A percentile compares a stretch with the other conserved stretches of the same genome.
Evolutionary conservation across 257 asterid species (phyloP).

Genomic region (Ehretia macrophylla): DNA sequence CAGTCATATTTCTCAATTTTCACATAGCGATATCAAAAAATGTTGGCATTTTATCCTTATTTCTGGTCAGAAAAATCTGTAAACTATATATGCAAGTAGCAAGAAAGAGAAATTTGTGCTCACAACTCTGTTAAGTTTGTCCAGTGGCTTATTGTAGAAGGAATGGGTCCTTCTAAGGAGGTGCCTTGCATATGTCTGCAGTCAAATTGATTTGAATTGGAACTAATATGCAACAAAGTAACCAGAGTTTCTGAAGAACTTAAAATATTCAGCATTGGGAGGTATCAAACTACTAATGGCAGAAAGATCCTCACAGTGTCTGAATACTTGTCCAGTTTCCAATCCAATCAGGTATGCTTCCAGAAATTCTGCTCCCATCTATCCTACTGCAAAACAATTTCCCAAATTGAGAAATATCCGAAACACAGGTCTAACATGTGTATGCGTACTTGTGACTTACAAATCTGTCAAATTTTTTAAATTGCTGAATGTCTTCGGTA

Average conservation of each 20-base stretch:
- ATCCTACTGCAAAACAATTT: slow-evolving; percentile 69
- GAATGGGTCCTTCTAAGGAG: slow-evolving; percentile 71
- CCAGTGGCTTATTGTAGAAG: slow-evolving; percentile 44
- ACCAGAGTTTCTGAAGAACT: not conserved
- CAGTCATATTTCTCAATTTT: not conserved
- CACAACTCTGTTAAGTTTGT: slow-evolving; percentile 48
- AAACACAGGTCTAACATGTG: not conserved
- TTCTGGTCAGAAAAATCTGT: not conserved
- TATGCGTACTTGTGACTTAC: slow-evolving; percentile 45
- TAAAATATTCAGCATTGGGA: not conserved
- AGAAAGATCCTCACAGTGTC: slow-evolving; percentile 51
- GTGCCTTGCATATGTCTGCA: slow-evolving; percentile 83
- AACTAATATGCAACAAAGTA: not conserved
- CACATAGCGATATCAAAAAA: not conserved
- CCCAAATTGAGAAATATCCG: not conserved
- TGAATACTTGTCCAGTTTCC: slow-evolving; percentile 60
- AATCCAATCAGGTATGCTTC: slow-evolving; percentile 69
- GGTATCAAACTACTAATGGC: not conserved
- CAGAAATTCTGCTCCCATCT: slow-evolving; percentile 61
- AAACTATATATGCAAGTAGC: not conserved
- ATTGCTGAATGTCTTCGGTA: slow-evolving; percentile 53
- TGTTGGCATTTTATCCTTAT: not conserved
- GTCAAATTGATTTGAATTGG: slow-evolving; percentile 14
- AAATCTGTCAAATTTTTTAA: slow-evolving; percentile 69
- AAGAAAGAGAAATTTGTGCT: slow-evolving; percentile 24